Evolutionary conservation across 1,284 basidiomycete species (phyloP), one percentile per base, ranked within the genome.

Genomic region (Trichosporon coremiiforme): DNA sequence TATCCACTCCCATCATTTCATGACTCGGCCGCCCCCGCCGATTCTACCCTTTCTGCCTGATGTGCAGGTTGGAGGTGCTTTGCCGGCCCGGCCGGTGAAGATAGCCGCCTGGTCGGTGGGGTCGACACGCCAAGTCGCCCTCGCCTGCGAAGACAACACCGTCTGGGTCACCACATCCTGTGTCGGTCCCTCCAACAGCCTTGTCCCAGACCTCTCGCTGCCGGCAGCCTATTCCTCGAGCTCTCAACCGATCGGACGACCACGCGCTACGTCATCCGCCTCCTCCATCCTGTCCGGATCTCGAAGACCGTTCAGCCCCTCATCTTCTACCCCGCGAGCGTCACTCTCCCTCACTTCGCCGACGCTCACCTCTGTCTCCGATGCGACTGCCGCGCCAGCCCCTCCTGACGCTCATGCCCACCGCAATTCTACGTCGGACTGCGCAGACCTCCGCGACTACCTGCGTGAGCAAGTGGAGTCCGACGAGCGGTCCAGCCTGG

Each of bases 51-150:
- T 81, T 41, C 74, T 81, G 3, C 68, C 77, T 1, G 70, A 73
- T 60, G 72, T 73, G 7, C 35, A 64, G n/a, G 62, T 74, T 1
- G 69, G 67, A 9, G 65, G 68, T 2, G 12, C 68, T 2, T 66
- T 83, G n/a, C 78, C 80, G 0, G 63, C 74, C 4, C 35, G 60
- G 3, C 77, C 80, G 0, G 71, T 76, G 2, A 78, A 78, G 33
- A 65, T 82, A 31, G 78, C 75, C 10, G 70, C 76, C 36, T 83
- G 81, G 79, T 47, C 74, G 4, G 63, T 75, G 20, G 74, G 77
- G 0, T 74, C 75, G 7, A 70, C 71, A 22, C 72, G 75, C 13
- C 72, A 60, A 6, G 57, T 76, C 41, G 81, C 80, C 7, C 62
- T 82, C 13, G 77, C 77, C 1, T 72, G 68, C 31, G 47, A 68